phyloP scores from a whole-genome alignment of 1,139 yeast species.

The Kodamaea alishanica region DNA sequence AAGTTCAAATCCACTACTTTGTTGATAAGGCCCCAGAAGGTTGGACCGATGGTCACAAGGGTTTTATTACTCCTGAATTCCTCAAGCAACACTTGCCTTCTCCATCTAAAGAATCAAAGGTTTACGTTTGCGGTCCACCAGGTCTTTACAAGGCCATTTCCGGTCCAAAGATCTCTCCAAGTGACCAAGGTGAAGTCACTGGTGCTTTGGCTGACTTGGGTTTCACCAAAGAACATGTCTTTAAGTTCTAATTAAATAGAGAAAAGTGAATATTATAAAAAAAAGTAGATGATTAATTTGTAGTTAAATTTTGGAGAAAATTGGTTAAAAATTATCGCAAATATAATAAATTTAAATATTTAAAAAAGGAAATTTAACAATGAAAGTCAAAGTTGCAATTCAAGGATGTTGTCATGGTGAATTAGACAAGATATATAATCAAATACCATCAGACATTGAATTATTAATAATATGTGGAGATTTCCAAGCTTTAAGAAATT shows the following conservation, averaged over 20 bases:
- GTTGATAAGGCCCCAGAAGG: slow-evolving; percentile 59
- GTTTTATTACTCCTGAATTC: slow-evolving; percentile 37
- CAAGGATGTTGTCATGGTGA: slow-evolving; percentile 97
- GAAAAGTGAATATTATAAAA: slow-evolving; percentile 1
- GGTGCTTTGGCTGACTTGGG: slow-evolving; percentile 90
- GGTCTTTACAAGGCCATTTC: slow-evolving; percentile 40
- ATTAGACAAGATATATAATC: slow-evolving; percentile 55
- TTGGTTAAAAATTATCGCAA: not conserved
- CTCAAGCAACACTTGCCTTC: slow-evolving; percentile 53
- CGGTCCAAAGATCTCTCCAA: slow-evolving; percentile 79
- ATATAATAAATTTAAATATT: not conserved
- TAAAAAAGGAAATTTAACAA: not conserved
- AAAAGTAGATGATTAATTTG: not conserved
- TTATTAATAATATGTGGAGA: slow-evolving; percentile 86
- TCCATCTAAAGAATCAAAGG: slow-evolving; percentile 86
- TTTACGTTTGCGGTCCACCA: slow-evolving; percentile 58
- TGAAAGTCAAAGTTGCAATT: slow-evolving; percentile 49
- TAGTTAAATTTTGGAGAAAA: not conserved
- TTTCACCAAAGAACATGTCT: slow-evolving; percentile 81
- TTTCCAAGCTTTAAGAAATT: slow-evolving; percentile 65
- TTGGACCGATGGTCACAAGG: slow-evolving; percentile 46
- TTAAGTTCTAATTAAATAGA: slow-evolving; percentile 59
- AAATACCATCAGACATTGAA: slow-evolving; percentile 41
- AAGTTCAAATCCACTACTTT: slow-evolving; percentile 73
- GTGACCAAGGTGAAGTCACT: slow-evolving; percentile 91